These are phyloP conservation scores for Paecilomyces sp. DNA, from an alignment of 2,329 filamentous ascomycete species.

Conservation along the genomic window DNA sequence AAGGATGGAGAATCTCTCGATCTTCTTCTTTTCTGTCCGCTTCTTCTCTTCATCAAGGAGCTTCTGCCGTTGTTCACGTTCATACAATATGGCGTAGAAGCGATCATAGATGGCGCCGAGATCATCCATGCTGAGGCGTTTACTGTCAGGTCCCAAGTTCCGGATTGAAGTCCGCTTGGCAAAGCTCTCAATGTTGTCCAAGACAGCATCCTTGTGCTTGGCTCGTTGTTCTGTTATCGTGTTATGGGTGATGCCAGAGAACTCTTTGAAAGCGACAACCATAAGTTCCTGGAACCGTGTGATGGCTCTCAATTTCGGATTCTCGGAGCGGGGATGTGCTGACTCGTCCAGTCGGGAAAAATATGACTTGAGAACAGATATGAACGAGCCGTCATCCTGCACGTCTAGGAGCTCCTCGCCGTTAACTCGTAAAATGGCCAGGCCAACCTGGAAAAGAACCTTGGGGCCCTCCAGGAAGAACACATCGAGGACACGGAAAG, in stretches of 20 bases:
- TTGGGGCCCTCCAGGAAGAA: constrained; percentile 98
- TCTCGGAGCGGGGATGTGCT: constrained; percentile 90
- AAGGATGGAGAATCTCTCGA: constrained; percentile 32
- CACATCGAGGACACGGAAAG: constrained; percentile 91
- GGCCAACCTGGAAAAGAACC: constrained; percentile 90
- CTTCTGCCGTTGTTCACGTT: constrained; percentile 75
- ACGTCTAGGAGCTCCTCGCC: constrained; percentile 93
- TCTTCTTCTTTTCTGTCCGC: constrained; percentile 55
- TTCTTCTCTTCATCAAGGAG: constrained; percentile 69
- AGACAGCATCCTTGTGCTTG: constrained; percentile 88
- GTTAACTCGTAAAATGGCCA: constrained; percentile 96
- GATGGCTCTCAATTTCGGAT: constrained; percentile 85
- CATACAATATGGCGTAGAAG: constrained; percentile 87
- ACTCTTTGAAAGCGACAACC: constrained; percentile 98
- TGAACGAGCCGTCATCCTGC: constrained; percentile 90
- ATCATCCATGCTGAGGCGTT: constrained; percentile 77
- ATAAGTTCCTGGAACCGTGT: constrained; percentile 97
- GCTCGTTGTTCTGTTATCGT: constrained; percentile 82
- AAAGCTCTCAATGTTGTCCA: constrained; percentile 95
- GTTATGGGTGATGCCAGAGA: constrained; percentile 87
- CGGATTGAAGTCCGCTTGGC: constrained; percentile 94
- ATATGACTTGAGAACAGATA: constrained; percentile 90
- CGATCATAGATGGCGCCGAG: constrained; percentile 86
- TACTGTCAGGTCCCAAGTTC: constrained; percentile 93
- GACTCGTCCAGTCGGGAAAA: constrained; percentile 91